Evolutionary conservation across 768 basidiomycete species (phyloP).

Genomic region (Rhodotorula paludigena): DNA sequence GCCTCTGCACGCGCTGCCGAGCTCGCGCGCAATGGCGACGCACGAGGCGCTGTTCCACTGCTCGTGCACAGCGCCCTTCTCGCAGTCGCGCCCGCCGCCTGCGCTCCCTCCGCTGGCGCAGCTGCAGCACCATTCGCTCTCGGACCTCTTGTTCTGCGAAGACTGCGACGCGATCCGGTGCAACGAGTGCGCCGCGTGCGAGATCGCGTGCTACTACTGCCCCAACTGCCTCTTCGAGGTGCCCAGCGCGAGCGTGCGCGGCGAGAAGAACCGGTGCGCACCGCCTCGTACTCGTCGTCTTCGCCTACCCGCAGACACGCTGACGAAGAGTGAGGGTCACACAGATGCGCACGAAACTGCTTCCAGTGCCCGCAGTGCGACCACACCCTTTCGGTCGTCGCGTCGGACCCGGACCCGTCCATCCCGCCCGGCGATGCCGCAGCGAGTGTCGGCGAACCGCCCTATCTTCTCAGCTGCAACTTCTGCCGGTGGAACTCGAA

Average conservation of each 20-base stretch:
- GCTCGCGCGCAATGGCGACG: background rate
- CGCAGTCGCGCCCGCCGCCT: constrained; percentile 66
- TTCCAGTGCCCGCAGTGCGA: constrained; percentile 92
- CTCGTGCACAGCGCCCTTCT: constrained; percentile 48
- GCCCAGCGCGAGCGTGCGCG: constrained; percentile 93
- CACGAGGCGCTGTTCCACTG: constrained; percentile 48
- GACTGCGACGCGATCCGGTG: constrained; percentile 96
- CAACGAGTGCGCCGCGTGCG: constrained; percentile 81
- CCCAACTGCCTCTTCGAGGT: constrained; percentile 98
- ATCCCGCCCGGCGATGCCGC: constrained; percentile 30
- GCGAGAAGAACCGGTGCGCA: constrained; percentile 85
- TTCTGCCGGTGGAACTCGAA: constrained; percentile 93
- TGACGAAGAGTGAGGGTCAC: background rate
- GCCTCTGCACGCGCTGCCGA: too few relatives aligned
- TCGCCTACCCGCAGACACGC: too few relatives aligned
- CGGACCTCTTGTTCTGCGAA: constrained; percentile 90
- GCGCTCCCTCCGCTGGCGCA: constrained; percentile 61
- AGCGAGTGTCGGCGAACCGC: constrained; percentile 64
- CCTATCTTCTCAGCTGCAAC: constrained; percentile 85
- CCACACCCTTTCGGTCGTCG: constrained; percentile 83
- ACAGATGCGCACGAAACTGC: constrained; percentile 94
- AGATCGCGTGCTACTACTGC: constrained; percentile 96
- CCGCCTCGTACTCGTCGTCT: too few relatives aligned
- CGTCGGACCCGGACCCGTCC: constrained; percentile 58
- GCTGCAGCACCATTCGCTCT: constrained; percentile 73